Conservation (phyloP, 1,284 basidiomycete species). For the Neolentinus lepideus region DNA sequence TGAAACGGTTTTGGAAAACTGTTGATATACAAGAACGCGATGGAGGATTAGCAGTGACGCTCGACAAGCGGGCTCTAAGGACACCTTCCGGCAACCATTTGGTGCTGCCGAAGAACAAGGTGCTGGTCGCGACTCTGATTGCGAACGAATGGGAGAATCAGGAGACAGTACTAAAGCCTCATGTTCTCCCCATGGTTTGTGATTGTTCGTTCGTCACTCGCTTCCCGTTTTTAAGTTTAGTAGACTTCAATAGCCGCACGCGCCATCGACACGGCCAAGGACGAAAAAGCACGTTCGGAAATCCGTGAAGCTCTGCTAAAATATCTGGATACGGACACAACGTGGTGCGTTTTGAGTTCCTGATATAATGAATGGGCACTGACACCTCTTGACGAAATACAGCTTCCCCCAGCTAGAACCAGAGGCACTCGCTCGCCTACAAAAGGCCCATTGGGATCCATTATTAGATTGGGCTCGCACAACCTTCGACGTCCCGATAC, state of each 20-base stretch:
- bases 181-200: conserved; percentile 85
- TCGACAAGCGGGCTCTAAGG: conserved; percentile 83
- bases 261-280: conserved; percentile 78
- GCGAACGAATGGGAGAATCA: conserved; percentile 98
- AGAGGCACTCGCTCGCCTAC: conserved; percentile 69
- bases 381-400: no score
- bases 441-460: conserved; percentile 88
- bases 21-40: conserved; percentile 64
- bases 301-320: conserved; percentile 72
- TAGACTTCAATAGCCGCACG: conserved; percentile 87
- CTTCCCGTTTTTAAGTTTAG: neutral
- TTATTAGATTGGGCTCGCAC: conserved; percentile 74
- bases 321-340: conserved; percentile 94
- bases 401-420: conserved; percentile 86
- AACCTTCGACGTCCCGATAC: conserved; percentile 61
- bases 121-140: conserved; percentile 76
- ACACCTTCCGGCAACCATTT: conserved; percentile 81
- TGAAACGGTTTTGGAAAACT: conserved; percentile 88
- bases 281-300: conserved; percentile 49
- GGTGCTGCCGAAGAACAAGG: conserved; percentile 64
- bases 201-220: neutral
- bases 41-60: conserved; percentile 59
- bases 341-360: conserved; percentile 56
- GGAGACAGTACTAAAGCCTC: conserved; percentile 78
- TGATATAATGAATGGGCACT: no score